Conservation (phyloP, 257 asterid genomes). For the Nicotiana otophora region DNA sequence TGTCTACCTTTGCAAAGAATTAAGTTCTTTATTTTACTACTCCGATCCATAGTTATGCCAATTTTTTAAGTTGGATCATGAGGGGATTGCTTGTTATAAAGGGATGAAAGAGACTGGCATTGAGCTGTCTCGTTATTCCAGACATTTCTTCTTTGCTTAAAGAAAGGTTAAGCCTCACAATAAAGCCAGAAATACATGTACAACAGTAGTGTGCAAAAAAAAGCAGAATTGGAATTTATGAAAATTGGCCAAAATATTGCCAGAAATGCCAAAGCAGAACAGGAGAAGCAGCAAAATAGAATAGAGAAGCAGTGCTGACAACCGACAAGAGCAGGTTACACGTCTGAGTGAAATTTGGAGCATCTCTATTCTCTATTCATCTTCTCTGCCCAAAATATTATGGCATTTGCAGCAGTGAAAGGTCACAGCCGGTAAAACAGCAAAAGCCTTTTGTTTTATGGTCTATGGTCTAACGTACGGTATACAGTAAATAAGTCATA, state of each 20-base stretch:
- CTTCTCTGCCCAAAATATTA: conserved; percentile 38
- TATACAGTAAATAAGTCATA: not conserved
- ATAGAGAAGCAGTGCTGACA: conserved; percentile 35
- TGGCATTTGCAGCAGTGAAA: conserved; percentile 30
- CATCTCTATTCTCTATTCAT: conserved; percentile 19
- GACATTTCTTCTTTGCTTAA: conserved; percentile 8
- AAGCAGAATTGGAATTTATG: conserved; percentile 7
- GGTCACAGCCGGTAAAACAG: conserved; percentile 32
- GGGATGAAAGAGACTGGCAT: not conserved
- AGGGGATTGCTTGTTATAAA: not conserved
- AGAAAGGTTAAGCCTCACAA: conserved; percentile 25
- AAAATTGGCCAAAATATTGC: not conserved
- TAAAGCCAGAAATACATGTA: conserved; percentile 39
- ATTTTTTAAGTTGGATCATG: not conserved
- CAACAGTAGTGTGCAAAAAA: conserved; percentile 18
- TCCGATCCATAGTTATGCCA: no score
- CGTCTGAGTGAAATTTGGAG: conserved; percentile 33
- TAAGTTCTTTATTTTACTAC: not conserved
- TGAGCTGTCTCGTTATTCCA: not conserved
- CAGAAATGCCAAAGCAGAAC: not conserved
- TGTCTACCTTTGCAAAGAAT: not conserved
- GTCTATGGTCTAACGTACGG: not conserved
- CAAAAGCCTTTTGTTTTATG: not conserved
- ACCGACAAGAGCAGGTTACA: conserved; percentile 42
- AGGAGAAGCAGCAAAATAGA: conserved; percentile 14